phyloP scores from a whole-genome alignment of 208 protist species.

The Wallacemonas sp. region DNA sequence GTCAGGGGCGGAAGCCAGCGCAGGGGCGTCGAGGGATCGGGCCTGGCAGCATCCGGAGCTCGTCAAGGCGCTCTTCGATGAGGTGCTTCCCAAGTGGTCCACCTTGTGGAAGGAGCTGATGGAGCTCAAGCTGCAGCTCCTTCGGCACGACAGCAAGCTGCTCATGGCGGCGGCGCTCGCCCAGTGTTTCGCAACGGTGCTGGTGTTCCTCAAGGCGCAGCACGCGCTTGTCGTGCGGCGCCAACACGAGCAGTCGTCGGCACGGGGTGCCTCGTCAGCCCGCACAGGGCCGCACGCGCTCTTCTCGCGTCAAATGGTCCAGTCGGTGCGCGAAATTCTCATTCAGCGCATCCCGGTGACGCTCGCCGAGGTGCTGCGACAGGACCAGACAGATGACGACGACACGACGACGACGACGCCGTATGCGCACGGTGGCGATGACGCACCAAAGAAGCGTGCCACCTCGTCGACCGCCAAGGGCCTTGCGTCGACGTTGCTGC shows the following conservation, averaged over 20 bases:
- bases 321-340: conserved; percentile 59
- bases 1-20: not conserved
- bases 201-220: conserved; percentile 51
- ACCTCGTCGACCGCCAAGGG: not conserved
- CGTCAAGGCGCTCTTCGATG: conserved; percentile 51
- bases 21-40: not conserved
- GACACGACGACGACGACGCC: too few relatives aligned
- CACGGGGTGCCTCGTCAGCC: not conserved
- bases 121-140: conserved; percentile 54
- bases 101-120: conserved; percentile 79
- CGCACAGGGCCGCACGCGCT: not conserved
- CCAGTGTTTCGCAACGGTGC: conserved; percentile 39
- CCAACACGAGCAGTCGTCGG: not conserved
- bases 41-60: conserved; percentile 38
- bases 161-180: conserved; percentile 50
- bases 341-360: conserved; percentile 62
- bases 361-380: conserved; percentile 50
- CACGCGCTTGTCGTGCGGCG: not conserved
- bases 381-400: too few relatives aligned
- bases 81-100: conserved; percentile 50
- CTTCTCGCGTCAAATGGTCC: conserved; percentile 11
- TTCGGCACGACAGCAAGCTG: conserved; percentile 57
- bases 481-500: not conserved
- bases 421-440: too few relatives aligned
- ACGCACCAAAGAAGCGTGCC: conserved; percentile 5